Conservation (phyloP, 176 grass and related monocot species). For the Metroxylon sagu region DNA sequence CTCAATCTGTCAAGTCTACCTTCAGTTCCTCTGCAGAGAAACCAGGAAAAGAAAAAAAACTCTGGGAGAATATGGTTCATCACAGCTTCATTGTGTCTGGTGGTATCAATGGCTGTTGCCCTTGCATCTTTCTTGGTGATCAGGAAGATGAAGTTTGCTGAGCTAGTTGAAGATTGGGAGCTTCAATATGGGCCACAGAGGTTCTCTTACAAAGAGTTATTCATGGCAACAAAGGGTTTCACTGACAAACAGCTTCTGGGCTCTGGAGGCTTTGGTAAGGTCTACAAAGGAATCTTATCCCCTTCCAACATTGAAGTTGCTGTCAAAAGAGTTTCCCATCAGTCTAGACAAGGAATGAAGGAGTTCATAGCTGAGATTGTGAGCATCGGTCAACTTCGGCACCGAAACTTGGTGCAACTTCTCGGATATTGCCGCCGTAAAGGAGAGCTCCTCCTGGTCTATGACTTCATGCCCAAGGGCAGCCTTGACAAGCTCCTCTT, state of each 20-base stretch:
- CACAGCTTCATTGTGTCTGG: background rate
- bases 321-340: conserved; percentile 21
- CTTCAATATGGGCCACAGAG: conserved; percentile 10
- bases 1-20: background rate
- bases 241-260: conserved; percentile 4
- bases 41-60: background rate
- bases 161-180: conserved; percentile 23
- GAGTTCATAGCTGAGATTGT: conserved; percentile 27
- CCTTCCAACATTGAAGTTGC: conserved; percentile 5
- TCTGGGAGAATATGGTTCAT: background rate
- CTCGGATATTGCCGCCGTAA: conserved; percentile 16
- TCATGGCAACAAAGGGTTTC: conserved; percentile 17
- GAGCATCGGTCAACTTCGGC: conserved; percentile 17
- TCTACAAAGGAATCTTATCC: conserved; percentile 12
- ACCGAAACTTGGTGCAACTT: conserved; percentile 19
- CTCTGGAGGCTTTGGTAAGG: conserved; percentile 20
- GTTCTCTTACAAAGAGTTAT: conserved; percentile 23
- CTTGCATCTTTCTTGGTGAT: background rate
- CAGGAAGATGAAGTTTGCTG: background rate
- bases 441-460: conserved; percentile 13
- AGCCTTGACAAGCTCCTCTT: too few relatives aligned
- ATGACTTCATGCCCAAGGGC: too few relatives aligned
- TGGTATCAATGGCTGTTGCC: background rate
- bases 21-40: background rate
- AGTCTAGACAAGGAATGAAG: conserved; percentile 21